These are phyloP conservation scores for Tulasnella sp. DNA, from an alignment of 768 basidiomycete species.

Conservation along the genomic window DNA sequence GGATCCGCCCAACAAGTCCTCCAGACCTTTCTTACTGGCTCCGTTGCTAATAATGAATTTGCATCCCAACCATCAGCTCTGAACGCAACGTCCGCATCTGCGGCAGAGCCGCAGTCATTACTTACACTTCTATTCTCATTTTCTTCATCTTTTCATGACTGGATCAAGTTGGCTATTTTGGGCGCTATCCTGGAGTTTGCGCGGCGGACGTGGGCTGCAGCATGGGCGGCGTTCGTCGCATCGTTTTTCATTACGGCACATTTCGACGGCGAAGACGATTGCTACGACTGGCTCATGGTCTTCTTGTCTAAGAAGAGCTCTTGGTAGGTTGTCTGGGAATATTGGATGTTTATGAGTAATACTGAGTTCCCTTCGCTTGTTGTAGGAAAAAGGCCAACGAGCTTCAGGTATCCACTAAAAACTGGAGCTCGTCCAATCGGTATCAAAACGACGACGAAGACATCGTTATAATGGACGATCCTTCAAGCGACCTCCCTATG, in stretches of 20 bases:
- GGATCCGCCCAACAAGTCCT: slow-evolving; percentile 16
- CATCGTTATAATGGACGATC: slow-evolving; percentile 23
- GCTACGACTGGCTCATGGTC: slow-evolving; percentile 70
- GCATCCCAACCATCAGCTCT: slow-evolving; percentile 8
- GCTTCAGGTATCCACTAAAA: slow-evolving; percentile 55
- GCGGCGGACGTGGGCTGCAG: slow-evolving; percentile 52
- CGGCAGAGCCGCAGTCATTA: slow-evolving; percentile 26
- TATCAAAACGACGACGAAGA: slow-evolving; percentile 22
- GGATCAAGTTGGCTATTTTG: slow-evolving; percentile 64
- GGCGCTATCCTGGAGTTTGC: slow-evolving; percentile 64
- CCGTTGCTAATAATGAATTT: not conserved
- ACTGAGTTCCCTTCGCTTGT: not conserved
- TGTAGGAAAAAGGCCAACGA: slow-evolving; percentile 49
- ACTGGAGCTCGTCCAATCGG: slow-evolving; percentile 7
- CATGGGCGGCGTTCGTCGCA: slow-evolving; percentile 53
- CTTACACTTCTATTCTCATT: slow-evolving; percentile 34
- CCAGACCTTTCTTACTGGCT: not conserved
- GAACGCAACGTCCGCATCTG: slow-evolving; percentile 20
- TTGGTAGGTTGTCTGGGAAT: slow-evolving; percentile 51
- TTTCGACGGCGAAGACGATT: slow-evolving; percentile 62
- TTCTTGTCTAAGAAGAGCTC: slow-evolving; percentile 67
- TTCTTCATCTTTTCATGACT: slow-evolving; percentile 48
- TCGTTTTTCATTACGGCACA: slow-evolving; percentile 65
- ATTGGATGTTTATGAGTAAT: slow-evolving; percentile 36
- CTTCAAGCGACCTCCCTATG: slow-evolving; percentile 2